Evolutionary conservation across 139 green algal species (phyloP), one percentile per base, ranked within the genome.

Genomic region (Chlorella sp.): DNA sequence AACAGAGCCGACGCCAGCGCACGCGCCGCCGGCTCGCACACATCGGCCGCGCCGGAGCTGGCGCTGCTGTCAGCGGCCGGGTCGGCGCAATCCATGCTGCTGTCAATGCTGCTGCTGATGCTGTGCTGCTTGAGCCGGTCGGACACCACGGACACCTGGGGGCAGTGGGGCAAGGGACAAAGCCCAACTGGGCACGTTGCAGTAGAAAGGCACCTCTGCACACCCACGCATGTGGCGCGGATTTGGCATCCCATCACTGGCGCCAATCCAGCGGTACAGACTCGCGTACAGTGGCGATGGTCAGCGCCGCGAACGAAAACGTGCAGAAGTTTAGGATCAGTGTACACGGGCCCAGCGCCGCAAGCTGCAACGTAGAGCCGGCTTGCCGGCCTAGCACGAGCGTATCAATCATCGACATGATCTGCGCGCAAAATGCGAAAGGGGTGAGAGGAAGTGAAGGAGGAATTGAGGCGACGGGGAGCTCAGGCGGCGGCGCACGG

Each of bases 361-460:
- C 90, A 31, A 95, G 77, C 80, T 93, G 79, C 17, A 58, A 29
- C 14, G 71, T 25, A 23, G 66, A 55, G 0, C 40, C 36, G 42
- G 60, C 33, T 61, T 91, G 82, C 77, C 90, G 85, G 1, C 90
- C 90, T 4, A 96, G 80, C 58, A 71, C 89, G 2, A 92, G 55
- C 0, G 89, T 96, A 77, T 96, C 92, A 11, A 92, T 81, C 23
- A 97, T 77, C 17, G 65, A 82, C 91, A 97, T 94, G 21, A 97
- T 70, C 69, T 76, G 55, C 38, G 33, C 29, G 31, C 31, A 67
- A 7, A 8, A 67, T 67, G 7, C 7, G 15, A 41, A 48, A 31
- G 12, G 36, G 51, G n/a, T 2, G 42, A n/a, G 27, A 63, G 33
- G 56, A 5, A 43, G 5, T 45, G 59, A n/a, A 45, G 4, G 59